A percentile compares a stretch with the other conserved stretches of the same genome.
Conservation (phyloP, 495 filamentous ascomycete species). For the Entonaema liquescens region DNA sequence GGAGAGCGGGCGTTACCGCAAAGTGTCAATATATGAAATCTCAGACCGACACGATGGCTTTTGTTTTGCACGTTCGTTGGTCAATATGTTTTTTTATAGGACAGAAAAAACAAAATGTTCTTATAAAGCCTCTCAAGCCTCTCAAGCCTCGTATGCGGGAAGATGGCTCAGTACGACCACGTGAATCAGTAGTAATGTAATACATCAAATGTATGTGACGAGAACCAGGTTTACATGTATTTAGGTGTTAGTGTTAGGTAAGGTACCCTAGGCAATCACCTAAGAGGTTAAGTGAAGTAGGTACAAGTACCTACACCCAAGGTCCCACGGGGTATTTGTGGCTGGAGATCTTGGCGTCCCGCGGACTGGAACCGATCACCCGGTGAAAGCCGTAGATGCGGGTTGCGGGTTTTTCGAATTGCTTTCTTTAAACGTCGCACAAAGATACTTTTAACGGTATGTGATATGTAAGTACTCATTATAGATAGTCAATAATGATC, state of each 20-base stretch:
- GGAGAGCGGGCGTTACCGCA: not conserved
- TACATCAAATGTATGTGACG: too few species aligned
- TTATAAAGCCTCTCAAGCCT: not conserved
- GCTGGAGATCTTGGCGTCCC: slow-evolving; percentile 29
- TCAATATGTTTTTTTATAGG: not conserved
- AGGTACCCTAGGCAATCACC: not conserved
- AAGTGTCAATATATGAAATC: slow-evolving; percentile 8
- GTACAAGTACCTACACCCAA: too few species aligned
- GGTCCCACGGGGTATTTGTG: too few species aligned
- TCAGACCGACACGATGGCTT: slow-evolving; percentile 19
- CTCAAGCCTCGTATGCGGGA: slow-evolving; percentile 4
- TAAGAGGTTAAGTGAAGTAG: too few species aligned
- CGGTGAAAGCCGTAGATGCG: slow-evolving; percentile 1
- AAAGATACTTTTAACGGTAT: slow-evolving; percentile 1
- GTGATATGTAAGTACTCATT: not conserved
- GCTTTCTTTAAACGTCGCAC: slow-evolving; percentile 18
- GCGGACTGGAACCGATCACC: slow-evolving; percentile 13
- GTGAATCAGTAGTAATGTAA: slow-evolving; percentile 33
- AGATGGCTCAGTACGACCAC: slow-evolving; percentile 14
- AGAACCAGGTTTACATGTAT: too few species aligned
- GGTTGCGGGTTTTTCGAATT: not conserved
- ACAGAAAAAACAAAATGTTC: slow-evolving; percentile 1
- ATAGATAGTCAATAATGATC: slow-evolving; percentile 29
- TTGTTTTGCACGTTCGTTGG: slow-evolving; percentile 17
- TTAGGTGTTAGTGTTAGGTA: too few species aligned